Evolutionary conservation across 306 rosid genomes (phyloP).

Genomic region (Carpinus viminea): DNA sequence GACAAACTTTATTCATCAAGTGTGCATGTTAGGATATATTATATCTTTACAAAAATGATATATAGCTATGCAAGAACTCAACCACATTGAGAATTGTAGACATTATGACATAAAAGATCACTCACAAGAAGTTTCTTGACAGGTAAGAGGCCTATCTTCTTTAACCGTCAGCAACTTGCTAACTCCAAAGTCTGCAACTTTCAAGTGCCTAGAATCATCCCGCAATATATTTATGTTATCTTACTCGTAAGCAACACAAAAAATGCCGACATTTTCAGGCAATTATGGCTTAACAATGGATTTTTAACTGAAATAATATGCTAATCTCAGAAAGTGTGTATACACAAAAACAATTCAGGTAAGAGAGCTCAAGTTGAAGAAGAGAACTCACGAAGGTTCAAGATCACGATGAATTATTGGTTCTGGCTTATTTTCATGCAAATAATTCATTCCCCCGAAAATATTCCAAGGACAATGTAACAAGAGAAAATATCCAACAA

Average conservation of each 20-base stretch:
- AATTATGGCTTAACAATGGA: slow-evolving; percentile 24
- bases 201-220: slow-evolving; percentile 89
- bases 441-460: slow-evolving; percentile 86
- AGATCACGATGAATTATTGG: slow-evolving; percentile 98
- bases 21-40: slow-evolving; percentile 18
- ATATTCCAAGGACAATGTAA: slow-evolving; percentile 25
- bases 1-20: slow-evolving; percentile 28
- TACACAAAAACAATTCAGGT: slow-evolving; percentile 12
- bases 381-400: slow-evolving; percentile 85
- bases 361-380: slow-evolving; percentile 5
- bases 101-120: slow-evolving; percentile 34
- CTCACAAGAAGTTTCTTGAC: slow-evolving; percentile 89
- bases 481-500: slow-evolving; percentile 1
- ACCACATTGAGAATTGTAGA: slow-evolving; percentile 8
- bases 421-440: slow-evolving; percentile 91
- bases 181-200: slow-evolving; percentile 97
- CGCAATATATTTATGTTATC: slow-evolving; percentile 90
- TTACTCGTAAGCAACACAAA: slow-evolving; percentile 47
- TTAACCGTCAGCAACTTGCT: slow-evolving; percentile 94
- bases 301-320: not conserved
- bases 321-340: slow-evolving; percentile 10
- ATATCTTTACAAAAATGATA: slow-evolving; percentile 18
- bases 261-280: slow-evolving; percentile 33
- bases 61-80: slow-evolving; percentile 28
- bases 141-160: slow-evolving; percentile 83